Percentiles rank a stretch among this genome's conserved stretches.
Conservation (phyloP, 768 basidiomycete genomes). For the Sarcomyxa edulis region DNA sequence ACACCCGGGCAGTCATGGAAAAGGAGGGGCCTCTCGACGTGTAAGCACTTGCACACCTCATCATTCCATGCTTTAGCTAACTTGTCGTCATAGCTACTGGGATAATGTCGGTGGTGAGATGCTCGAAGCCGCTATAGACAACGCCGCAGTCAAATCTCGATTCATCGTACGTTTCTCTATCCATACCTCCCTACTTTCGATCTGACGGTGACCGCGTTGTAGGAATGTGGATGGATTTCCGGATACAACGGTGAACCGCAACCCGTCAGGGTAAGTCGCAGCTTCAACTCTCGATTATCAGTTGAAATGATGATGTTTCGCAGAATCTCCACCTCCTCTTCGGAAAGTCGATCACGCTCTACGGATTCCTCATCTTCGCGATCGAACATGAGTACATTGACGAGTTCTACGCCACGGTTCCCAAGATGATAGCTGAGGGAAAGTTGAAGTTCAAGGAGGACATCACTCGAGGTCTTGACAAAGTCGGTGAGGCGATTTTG, state of each 20-base stretch:
- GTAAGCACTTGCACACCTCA: constrained; percentile 17
- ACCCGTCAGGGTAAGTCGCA: constrained; percentile 3
- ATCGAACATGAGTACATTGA: constrained; percentile 17
- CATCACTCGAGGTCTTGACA: constrained; percentile 23
- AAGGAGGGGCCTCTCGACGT: constrained; percentile 52
- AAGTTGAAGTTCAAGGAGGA: constrained; percentile 26
- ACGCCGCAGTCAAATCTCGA: constrained; percentile 31
- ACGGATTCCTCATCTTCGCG: constrained; percentile 32
- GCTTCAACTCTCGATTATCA: not conserved
- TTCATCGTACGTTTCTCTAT: constrained; percentile 29
- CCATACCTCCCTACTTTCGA: not conserved
- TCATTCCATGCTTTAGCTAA: not conserved
- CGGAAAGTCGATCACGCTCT: constrained; percentile 32
- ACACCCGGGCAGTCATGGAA: constrained; percentile 36
- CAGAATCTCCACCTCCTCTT: constrained; percentile 37
- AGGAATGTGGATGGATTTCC: constrained; percentile 3
- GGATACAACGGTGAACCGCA: constrained; percentile 9
- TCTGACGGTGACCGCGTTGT: not conserved
- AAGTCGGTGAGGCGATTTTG: constrained; percentile 22
- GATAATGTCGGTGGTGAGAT: constrained; percentile 47
- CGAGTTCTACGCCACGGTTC: constrained; percentile 24
- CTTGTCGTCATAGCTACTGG: constrained; percentile 15
- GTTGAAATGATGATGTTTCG: not conserved
- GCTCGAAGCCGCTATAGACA: constrained; percentile 25
- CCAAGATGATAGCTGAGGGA: constrained; percentile 21